Base-by-base conservation (phyloP, 140 eudicot genomes). In the Ambrosia hybrid region DNA sequence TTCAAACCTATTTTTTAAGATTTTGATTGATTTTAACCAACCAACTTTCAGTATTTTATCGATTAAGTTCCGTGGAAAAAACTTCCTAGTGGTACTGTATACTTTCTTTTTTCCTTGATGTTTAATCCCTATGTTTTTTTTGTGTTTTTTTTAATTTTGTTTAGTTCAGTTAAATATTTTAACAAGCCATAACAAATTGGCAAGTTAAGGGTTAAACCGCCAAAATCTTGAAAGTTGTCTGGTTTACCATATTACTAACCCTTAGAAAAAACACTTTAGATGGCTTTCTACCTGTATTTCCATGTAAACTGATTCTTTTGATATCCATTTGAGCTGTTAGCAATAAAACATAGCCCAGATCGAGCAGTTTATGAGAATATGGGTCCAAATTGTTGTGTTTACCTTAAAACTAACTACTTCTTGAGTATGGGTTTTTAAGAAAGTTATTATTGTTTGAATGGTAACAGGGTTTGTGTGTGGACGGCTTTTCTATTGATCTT, bases 381-480 rank as follows among this genome's bases (percentile, higher is more conserved):
- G 58, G 76, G 46, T 58, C 17, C 5, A 52, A 53, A 41, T 39
- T 52, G 37, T 16, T 16, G 37, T 53, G 21, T 49, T 52, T 63
- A 37, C 46, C 68, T 16, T 45, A 45, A 65, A 65, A 17, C 16
- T 51, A 2, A 45, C 53, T 9, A n/a, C n/a, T n/a, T n/a, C n/a
- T n/a, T n/a, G n/a, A n/a, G n/a, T n/a, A 12, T 11, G 21, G 48
- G n/a, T 55, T 56, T 71, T 71, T 34, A 64, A 70, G 67, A 53
- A 39, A 70, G 30, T 57, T 80, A 57, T 56, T 57, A 14, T 62
- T 39, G 53, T 34, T 38, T 61, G 30, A 14, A 79, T 71, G 68
- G 67, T 15, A 76, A 51, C 80, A 94, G 99, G 99, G 99, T 94
- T 6, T 90, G 96, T 77, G 96, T 90, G 33, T 94, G 99, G 99